Base-by-base conservation (phyloP, 2,329 filamentous ascomycete genomes). In the Cercospora zeina region DNA sequence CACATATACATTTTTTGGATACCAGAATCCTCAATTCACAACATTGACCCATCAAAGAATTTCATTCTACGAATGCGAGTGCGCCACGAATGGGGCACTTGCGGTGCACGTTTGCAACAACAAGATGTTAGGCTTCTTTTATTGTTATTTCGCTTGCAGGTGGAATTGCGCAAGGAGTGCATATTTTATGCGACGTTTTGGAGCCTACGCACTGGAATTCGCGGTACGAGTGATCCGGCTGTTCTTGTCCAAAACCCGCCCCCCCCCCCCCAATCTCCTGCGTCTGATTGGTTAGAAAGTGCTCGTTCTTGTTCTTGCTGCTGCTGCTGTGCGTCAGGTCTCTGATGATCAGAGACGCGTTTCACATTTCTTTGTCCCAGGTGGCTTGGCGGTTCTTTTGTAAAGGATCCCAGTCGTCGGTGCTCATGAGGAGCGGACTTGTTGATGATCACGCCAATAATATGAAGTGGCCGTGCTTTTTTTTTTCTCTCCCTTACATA, bases 81-180 rank as follows among this genome's bases (percentile, higher is more conserved):
- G 47, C 61, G 54, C 39, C 49, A 54, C 31, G 36, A 54, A 27
- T 3, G 24, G 24, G 30, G 42, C 54, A 24, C 60, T 59, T 59
- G 58, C 50, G 61, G 58, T 34, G 37, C 36, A 37, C 47, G 54
- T n/a, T n/a, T n/a, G n/a, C n/a, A n/a, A n/a, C n/a, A n/a, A n/a
- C n/a, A n/a, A n/a, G n/a, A n/a, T n/a, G n/a, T n/a, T n/a, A n/a
- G n/a, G n/a, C n/a, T n/a, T n/a, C n/a, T n/a, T n/a, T n/a, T n/a
- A n/a, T n/a, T n/a, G n/a, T n/a, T n/a, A n/a, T 63, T 53, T 4
- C 56, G 55, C 61, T 62, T 62, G 37, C 34, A 37, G 16, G 21
- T 14, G 31, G 24, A 11, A 63, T 63, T 58, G 62, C 62, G 62
- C 62, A 63, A 63, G 56, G 49, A 37, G 54, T 61, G 62, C 62